Percentiles rank a stretch among this genome's conserved stretches.
Evolutionary conservation across 257 asterid genomes (phyloP).

Genomic region (Nicotiana sylvestris): DNA sequence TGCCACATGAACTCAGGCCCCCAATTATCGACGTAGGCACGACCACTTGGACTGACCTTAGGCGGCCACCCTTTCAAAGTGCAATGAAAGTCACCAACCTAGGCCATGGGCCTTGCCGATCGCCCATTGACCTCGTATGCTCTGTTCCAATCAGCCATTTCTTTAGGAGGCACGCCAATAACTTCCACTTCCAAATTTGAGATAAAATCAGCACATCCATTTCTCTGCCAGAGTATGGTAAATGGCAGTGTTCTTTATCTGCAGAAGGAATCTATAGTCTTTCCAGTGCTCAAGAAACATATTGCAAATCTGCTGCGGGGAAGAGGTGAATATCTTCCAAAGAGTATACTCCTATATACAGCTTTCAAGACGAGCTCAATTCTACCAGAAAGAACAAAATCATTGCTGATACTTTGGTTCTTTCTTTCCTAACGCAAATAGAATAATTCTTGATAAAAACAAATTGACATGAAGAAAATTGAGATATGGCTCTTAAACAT

Average conservation of each 20-base stretch:
- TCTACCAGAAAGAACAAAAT: background rate
- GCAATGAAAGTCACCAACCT: background rate
- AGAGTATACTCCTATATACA: background rate
- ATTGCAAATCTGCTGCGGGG: background rate
- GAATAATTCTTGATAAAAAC: background rate
- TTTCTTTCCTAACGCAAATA: background rate
- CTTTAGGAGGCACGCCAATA: background rate
- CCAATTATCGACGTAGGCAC: conserved; percentile 16
- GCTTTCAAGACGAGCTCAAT: background rate
- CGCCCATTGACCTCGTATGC: background rate
- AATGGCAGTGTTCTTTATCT: background rate
- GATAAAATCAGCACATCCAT: background rate
- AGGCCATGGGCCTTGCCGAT: too few relatives aligned
- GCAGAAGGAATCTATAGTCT: background rate
- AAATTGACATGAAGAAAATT: background rate
- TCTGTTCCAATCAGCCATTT: background rate
- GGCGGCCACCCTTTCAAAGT: conserved; percentile 16
- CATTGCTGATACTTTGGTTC: background rate
- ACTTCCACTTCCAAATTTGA: background rate
- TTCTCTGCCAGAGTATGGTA: background rate
- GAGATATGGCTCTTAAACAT: background rate
- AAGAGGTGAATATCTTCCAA: background rate
- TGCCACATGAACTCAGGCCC: too few relatives aligned
- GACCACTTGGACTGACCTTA: conserved; percentile 25
- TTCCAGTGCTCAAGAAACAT: background rate